Evolutionary conservation across 2,329 filamentous ascomycete species (phyloP).

Genomic region (Fusarium multiceps): DNA sequence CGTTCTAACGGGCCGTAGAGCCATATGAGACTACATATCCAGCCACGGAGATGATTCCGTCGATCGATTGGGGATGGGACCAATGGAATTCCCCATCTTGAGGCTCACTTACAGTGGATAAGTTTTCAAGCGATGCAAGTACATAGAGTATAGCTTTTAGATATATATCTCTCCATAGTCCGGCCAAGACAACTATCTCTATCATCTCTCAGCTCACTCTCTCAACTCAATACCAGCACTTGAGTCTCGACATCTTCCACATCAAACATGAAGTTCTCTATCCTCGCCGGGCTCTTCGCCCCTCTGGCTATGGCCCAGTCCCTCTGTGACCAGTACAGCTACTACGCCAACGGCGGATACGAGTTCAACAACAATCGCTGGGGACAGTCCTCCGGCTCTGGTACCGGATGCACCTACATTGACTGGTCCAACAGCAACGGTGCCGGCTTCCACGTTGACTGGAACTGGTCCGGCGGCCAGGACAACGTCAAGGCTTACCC

Average conservation of each 20-base stretch:
- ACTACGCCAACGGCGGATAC: slow-evolving; percentile 17
- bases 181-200: neutral
- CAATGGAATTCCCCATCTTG: neutral
- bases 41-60: slow-evolving; percentile 21
- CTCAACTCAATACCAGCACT: neutral
- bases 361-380: slow-evolving; percentile 30
- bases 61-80: slow-evolving; percentile 1
- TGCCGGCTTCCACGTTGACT: slow-evolving; percentile 20
- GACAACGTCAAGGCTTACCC: slow-evolving; percentile 18
- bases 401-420: slow-evolving; percentile 17
- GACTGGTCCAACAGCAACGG: slow-evolving; percentile 27
- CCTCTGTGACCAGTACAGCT: slow-evolving; percentile 19
- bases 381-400: slow-evolving; percentile 13
- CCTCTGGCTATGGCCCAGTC: slow-evolving; percentile 13
- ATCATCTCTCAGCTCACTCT: neutral
- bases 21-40: neutral
- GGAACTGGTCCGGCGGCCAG: slow-evolving; percentile 15
- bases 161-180: neutral
- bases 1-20: neutral
- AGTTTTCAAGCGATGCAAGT: neutral
- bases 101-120: neutral
- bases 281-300: slow-evolving; percentile 18
- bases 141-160: neutral
- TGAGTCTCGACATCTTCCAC: neutral
- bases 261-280: slow-evolving; percentile 21